A percentile compares a stretch with the other conserved stretches of the same genome.
These are phyloP conservation scores for Penicillium sp. DNA, from an alignment of 2,329 filamentous ascomycete species.

Conservation along the genomic window DNA sequence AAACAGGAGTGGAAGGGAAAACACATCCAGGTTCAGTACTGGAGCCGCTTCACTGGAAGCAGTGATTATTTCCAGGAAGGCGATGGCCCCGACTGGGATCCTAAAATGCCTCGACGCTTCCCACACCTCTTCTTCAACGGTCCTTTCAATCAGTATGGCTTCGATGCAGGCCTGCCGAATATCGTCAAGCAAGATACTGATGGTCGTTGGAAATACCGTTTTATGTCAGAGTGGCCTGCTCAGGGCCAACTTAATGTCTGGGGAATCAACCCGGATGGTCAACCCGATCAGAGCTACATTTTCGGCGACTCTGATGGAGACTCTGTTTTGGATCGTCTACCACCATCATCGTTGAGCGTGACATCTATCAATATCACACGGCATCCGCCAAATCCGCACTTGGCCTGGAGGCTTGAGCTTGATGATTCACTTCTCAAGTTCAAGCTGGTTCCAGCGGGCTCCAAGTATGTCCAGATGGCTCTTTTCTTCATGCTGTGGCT, in stretches of 20 bases:
- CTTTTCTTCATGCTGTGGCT: constrained; percentile 52
- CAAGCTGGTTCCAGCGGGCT: constrained; percentile 50
- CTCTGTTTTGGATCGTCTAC: constrained; percentile 55
- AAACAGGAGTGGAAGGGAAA: constrained; percentile 56
- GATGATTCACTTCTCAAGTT: constrained; percentile 53
- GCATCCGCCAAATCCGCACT: constrained; percentile 49
- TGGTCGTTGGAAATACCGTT: constrained; percentile 53
- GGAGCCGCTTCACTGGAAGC: constrained; percentile 54
- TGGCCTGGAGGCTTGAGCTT: constrained; percentile 52
- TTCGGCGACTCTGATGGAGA: constrained; percentile 59
- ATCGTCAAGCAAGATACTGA: constrained; percentile 47
- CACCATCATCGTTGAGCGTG: constrained; percentile 52
- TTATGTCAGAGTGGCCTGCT: constrained; percentile 60
- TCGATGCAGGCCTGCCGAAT: constrained; percentile 54
- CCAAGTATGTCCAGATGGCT: constrained; percentile 49
- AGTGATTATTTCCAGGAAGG: constrained; percentile 57
- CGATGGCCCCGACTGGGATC: constrained; percentile 42
- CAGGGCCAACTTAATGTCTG: constrained; percentile 59
- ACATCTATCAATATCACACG: constrained; percentile 56
- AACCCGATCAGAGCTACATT: constrained; percentile 55
- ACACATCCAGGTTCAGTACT: constrained; percentile 60
- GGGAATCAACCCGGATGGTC: constrained; percentile 59
- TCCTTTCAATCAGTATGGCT: constrained; percentile 59
- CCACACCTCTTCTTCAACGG: constrained; percentile 60
- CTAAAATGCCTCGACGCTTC: constrained; percentile 45